These are phyloP conservation scores for Alternaria atra DNA, from an alignment of 2,329 filamentous ascomycete species.

Conservation along the genomic window DNA sequence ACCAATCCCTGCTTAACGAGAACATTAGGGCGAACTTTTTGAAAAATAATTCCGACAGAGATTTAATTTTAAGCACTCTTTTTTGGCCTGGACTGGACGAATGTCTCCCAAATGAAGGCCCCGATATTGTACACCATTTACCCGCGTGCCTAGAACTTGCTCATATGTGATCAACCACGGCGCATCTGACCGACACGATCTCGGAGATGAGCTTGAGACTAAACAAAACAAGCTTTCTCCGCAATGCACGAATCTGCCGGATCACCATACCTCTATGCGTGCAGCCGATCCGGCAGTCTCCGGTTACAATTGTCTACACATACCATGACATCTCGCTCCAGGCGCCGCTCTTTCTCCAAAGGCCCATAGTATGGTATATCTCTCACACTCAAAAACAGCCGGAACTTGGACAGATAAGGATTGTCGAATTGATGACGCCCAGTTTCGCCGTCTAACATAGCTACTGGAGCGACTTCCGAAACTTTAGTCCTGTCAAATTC, in stretches of 20 bases:
- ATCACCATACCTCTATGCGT: constrained; percentile 23
- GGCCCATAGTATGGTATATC: background rate
- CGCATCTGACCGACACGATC: constrained; percentile 28
- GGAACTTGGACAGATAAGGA: background rate
- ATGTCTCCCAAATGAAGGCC: background rate
- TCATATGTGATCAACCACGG: constrained; percentile 17
- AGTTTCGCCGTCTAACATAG: background rate
- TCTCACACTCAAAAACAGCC: background rate
- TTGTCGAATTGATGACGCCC: background rate
- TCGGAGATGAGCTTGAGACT: constrained; percentile 22
- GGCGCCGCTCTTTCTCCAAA: background rate
- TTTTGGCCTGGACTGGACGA: constrained; percentile 9
- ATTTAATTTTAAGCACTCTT: background rate
- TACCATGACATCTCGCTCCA: background rate
- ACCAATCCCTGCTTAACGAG: background rate
- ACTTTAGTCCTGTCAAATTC: background rate
- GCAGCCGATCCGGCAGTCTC: constrained; percentile 17
- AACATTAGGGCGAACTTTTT: background rate
- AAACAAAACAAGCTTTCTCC: constrained; percentile 41
- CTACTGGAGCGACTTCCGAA: background rate
- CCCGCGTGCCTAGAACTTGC: constrained; percentile 35
- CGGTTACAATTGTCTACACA: background rate
- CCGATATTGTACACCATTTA: constrained; percentile 36
- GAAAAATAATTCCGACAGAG: background rate
- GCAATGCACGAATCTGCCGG: constrained; percentile 44